Base-by-base conservation (phyloP, 495 filamentous ascomycete species). In the Penicillium verhagenii region DNA sequence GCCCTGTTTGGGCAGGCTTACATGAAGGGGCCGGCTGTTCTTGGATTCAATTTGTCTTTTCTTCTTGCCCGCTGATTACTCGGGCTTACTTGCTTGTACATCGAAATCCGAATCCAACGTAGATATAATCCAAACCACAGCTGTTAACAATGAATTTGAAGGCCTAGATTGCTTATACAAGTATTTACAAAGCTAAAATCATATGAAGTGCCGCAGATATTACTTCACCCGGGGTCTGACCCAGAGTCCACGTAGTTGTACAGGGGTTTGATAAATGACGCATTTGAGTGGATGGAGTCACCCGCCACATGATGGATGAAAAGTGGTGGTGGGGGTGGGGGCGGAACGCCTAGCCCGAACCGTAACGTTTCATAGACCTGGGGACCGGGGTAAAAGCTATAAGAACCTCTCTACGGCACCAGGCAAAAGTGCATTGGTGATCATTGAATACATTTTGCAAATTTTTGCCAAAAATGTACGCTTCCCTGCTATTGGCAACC, bases 301-400 rank as follows among this genome's bases (percentile, higher is more conserved):
- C 44, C 18, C 21, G 44, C 44, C 39, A 58, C 33, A 35, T 35
- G 33, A 35, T 35, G 33, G 10, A 4, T n/a, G 45, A 14, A 35
- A 49, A 51, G 58, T 54, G 59, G 59, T 53, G 63, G 64, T 56
- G 64, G 60, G 64, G 61, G 64, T 58, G 64, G 64, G 64, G 64
- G 58, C 44, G 58, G 58, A 57, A 19, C 43, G 13, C 33, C 14
- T 35, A 5, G n/a, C 13, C 33, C 33, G 14, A 35, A 35, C 33
- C 16, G 11, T 35, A 35, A 14, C 33, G 16, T 14, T 14, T 1
- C 13, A 14, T 35, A 7, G 14, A 35, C 31, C 31, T 14, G 31
- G 31, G 31, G 31, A 14, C 18, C 40, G 40, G 40, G 40, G 33
- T 35, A 35, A 35, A n/a, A 16, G 13, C 14, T 35, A 35, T 35